Conservation (phyloP, 345 rosid genomes). For the Linum tenue region DNA sequence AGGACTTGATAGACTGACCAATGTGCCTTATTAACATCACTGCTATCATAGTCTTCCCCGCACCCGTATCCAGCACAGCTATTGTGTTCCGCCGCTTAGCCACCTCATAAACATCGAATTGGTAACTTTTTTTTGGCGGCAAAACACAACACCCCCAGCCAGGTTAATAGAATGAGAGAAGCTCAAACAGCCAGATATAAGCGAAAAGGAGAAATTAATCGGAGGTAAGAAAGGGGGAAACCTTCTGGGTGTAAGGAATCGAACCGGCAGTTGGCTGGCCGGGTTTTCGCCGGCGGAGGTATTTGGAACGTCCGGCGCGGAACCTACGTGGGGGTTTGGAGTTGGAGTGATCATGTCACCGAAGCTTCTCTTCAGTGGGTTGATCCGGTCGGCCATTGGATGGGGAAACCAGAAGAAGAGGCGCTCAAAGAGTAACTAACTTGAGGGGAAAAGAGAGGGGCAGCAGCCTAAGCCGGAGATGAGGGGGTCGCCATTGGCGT, state of each 20-base stretch:
- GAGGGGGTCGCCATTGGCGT: too few species aligned
- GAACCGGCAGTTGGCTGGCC: too few species aligned
- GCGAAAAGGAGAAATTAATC: not conserved
- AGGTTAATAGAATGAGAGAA: slow-evolving; percentile 6
- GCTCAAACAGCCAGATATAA: slow-evolving; percentile 8
- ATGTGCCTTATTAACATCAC: slow-evolving; percentile 53
- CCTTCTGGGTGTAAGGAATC: slow-evolving; percentile 36
- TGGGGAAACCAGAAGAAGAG: not conserved
- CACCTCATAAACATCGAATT: slow-evolving; percentile 49
- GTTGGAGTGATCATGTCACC: slow-evolving; percentile 23
- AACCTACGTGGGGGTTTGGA: not conserved
- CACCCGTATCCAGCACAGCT: slow-evolving; percentile 61
- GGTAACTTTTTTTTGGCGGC: slow-evolving; percentile 36
- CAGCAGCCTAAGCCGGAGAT: too few species aligned
- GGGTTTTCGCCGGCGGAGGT: not conserved
- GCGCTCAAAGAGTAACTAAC: not conserved
- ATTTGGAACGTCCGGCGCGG: not conserved
- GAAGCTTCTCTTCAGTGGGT: slow-evolving; percentile 39
- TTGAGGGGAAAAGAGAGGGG: too few species aligned
- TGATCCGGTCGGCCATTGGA: slow-evolving; percentile 13
- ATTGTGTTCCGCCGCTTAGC: slow-evolving; percentile 62
- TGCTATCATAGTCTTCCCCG: slow-evolving; percentile 60
- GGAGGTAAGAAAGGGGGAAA: slow-evolving; percentile 9
- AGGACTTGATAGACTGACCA: slow-evolving; percentile 25
- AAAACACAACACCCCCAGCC: not conserved